These are phyloP conservation scores for Zygotorulaspora chibaensis DNA, from an alignment of 805 yeast species.

Conservation along the genomic window DNA sequence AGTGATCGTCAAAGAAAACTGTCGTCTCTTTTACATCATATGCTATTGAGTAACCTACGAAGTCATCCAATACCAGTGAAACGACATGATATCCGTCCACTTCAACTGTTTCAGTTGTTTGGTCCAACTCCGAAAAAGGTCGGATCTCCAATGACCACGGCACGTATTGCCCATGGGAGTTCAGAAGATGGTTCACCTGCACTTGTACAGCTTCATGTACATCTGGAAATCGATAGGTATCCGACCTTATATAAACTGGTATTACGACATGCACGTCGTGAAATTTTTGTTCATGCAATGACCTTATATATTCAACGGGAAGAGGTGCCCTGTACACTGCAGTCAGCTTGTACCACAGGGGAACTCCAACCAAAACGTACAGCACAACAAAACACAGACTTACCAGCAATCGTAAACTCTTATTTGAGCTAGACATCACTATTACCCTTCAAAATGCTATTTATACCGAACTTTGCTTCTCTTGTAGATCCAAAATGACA, in stretches of 20 bases:
- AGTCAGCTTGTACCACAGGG: slow-evolving; percentile 41
- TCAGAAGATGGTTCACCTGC: slow-evolving; percentile 43
- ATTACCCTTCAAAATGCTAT: not conserved
- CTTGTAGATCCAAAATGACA: not conserved
- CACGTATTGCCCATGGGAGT: slow-evolving; percentile 29
- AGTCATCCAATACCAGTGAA: slow-evolving; percentile 38
- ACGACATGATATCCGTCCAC: slow-evolving; percentile 34
- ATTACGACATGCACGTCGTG: slow-evolving; percentile 42
- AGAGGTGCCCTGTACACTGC: slow-evolving; percentile 41
- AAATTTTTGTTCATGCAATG: slow-evolving; percentile 38
- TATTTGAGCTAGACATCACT: slow-evolving; percentile 4
- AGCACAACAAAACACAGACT: slow-evolving; percentile 25
- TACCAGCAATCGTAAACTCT: slow-evolving; percentile 20
- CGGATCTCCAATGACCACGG: slow-evolving; percentile 36
- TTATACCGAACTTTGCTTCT: not conserved
- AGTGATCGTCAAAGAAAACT: slow-evolving; percentile 32
- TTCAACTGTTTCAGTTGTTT: slow-evolving; percentile 7
- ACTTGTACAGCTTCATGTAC: slow-evolving; percentile 50
- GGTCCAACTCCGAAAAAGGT: slow-evolving; percentile 21
- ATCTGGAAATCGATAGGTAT: slow-evolving; percentile 61
- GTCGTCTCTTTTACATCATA: slow-evolving; percentile 38
- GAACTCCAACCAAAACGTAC: slow-evolving; percentile 38
- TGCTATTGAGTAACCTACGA: slow-evolving; percentile 44
- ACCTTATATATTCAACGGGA: slow-evolving; percentile 36
- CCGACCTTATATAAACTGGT: slow-evolving; percentile 41